phyloP scores from a whole-genome alignment of 768 basidiomycete genomes.

The Kwoniella shandongensis region DNA sequence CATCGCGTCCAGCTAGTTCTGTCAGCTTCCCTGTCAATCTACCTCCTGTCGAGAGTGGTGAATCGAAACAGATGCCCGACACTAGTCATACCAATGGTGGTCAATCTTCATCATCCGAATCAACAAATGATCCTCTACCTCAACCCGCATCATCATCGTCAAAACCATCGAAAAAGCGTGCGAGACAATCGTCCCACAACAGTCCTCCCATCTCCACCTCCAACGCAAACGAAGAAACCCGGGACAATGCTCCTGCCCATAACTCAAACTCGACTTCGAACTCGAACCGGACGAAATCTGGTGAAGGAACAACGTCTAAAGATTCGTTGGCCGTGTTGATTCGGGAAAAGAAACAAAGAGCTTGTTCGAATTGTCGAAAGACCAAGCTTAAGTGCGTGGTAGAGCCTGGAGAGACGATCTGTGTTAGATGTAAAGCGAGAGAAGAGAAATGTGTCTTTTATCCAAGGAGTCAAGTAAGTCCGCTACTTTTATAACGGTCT shows the following conservation, averaged over 20 bases:
- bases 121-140: neutral
- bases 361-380: conserved; percentile 40
- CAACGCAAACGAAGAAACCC: too few relatives aligned
- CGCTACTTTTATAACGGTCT: neutral
- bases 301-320: too few relatives aligned
- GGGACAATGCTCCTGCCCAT: too few relatives aligned
- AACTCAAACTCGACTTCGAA: too few relatives aligned
- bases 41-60: too few relatives aligned
- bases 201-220: too few relatives aligned
- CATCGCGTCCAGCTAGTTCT: too few relatives aligned
- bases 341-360: conserved; percentile 45
- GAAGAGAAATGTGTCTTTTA: conserved; percentile 40
- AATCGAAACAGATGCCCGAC: too few relatives aligned
- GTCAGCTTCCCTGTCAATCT: too few relatives aligned
- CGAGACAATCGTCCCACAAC: neutral
- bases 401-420: conserved; percentile 30
- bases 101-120: too few relatives aligned
- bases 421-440: conserved; percentile 35
- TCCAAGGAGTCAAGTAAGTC: conserved; percentile 34
- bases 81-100: too few relatives aligned
- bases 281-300: too few relatives aligned
- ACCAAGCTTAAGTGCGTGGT: conserved; percentile 44
- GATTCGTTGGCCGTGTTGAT: conserved; percentile 19
- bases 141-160: neutral
- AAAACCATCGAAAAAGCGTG: neutral